Conservation (phyloP, 148 eudicot species). For the Polygonum maritimum region DNA sequence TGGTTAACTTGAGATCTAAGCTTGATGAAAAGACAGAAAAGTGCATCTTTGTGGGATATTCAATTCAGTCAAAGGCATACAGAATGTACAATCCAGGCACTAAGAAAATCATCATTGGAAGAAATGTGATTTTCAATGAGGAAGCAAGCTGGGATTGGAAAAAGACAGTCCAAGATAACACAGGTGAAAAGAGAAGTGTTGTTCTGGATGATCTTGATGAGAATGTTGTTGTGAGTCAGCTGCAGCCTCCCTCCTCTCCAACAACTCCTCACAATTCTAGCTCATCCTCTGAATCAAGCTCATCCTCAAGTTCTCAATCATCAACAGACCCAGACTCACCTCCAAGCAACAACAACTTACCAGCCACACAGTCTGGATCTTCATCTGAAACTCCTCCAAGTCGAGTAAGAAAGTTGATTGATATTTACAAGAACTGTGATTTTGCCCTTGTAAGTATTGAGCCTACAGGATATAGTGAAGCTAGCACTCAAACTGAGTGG, state of each 20-base stretch:
- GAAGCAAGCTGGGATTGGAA: constrained; percentile 11
- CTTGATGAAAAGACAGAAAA: constrained; percentile 9
- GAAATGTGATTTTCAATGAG: constrained; percentile 16
- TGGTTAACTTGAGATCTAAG: constrained; percentile 4
- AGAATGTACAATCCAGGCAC: constrained; percentile 4
- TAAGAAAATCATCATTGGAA: neutral
- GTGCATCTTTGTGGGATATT: constrained; percentile 11
- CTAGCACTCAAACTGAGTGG: constrained; percentile 7
- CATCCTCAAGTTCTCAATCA: neutral
- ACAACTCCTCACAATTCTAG: neutral
- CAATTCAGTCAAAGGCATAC: constrained; percentile 13
- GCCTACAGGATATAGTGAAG: too few relatives aligned
- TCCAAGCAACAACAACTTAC: neutral
- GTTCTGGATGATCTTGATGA: neutral
- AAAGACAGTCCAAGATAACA: neutral
- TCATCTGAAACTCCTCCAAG: neutral
- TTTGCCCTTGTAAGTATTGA: too few relatives aligned
- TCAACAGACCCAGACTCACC: neutral
- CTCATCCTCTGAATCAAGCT: too few relatives aligned
- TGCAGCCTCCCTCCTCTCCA: too few relatives aligned
- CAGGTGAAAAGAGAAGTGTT: too few relatives aligned
- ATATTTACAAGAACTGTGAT: neutral
- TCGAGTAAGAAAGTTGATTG: neutral
- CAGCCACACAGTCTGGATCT: neutral
- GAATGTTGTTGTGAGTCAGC: too few relatives aligned